These are phyloP conservation scores for Rosa persica DNA, from an alignment of 306 rosid genomes.

Conservation along the genomic window DNA sequence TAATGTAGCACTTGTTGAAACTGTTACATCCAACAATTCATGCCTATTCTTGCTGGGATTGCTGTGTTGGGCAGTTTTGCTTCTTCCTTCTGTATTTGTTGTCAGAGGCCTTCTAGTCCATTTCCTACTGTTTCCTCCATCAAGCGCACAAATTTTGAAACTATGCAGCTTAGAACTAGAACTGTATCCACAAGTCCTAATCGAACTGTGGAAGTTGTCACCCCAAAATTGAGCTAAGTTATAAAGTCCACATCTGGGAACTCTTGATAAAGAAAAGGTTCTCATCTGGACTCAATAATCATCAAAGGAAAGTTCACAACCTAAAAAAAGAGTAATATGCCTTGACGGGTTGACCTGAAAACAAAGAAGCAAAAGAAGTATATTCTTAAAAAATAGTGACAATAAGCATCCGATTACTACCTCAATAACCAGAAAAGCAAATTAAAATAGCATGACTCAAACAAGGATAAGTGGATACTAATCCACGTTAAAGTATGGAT, in stretches of 20 bases:
- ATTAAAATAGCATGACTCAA: not conserved
- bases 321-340: conserved; percentile 27
- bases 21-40: conserved; percentile 53
- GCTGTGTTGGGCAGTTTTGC: conserved; percentile 34
- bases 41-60: conserved; percentile 46
- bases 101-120: conserved; percentile 74
- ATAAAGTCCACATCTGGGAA: conserved; percentile 67
- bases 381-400: conserved; percentile 5
- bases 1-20: conserved; percentile 44
- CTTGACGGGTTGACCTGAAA: conserved; percentile 58
- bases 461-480: not conserved
- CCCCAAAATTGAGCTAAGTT: conserved; percentile 55
- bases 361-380: conserved; percentile 23
- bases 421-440: conserved; percentile 1
- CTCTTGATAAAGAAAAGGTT: conserved; percentile 62
- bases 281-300: conserved; percentile 51
- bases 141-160: conserved; percentile 50
- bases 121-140: conserved; percentile 57
- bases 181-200: conserved; percentile 38
- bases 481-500: not conserved
- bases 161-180: conserved; percentile 42
- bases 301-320: conserved; percentile 15
- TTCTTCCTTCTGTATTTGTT: conserved; percentile 59
- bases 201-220: conserved; percentile 47
- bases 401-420: not conserved